Evolutionary conservation across 2,329 filamentous ascomycete species (phyloP), one percentile per base, ranked within the genome.

Genomic region (Fusarium verticillioides): DNA sequence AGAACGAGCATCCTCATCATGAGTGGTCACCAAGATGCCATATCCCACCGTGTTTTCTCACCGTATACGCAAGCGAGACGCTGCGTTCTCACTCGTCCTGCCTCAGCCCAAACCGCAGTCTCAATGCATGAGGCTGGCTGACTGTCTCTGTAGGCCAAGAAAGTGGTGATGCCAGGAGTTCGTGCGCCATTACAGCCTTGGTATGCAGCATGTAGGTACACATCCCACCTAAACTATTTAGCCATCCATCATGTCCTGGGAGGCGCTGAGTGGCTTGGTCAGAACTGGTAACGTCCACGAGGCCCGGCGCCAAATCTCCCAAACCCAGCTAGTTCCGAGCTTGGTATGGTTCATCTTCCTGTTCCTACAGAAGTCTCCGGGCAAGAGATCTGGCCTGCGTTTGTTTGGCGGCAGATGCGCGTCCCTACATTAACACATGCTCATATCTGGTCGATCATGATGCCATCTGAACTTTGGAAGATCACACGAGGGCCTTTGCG

Each of bases 341-440:
- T 59, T 56, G 67, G 61, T 61, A 52, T 66, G 64, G 64, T 46
- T 61, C 63, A 72, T 74, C 63, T 60, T 61, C 60, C 63, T 74
- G 65, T 75, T 63, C 70, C 70, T 73, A 73, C 70, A 74, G 70
- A 71, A 73, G 70, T 40, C 66, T 65, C 52, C 54, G 53, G 54
- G 34, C 66, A 63, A 39, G 66, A 73, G 70, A 73, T 73, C 70
- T 73, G 63, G 56, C 46, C 64, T 71, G 69, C 46, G 57, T 69
- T 69, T 64, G 60, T 69, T 66, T 53, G 63, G 73, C 75, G 75
- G 71, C 71, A 77, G 75, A 77, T 77, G 75, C 71, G 75, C 75
- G 74, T 77, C 60, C 61, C 59, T 73, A 71, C 63, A 61, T 73
- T 52, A 52, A 71, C 63, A 60, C 58, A 63, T 73, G 69, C 53